phyloP scores from a whole-genome alignment of 2,329 filamentous ascomycete genomes.

The Claviceps pazoutovae region DNA sequence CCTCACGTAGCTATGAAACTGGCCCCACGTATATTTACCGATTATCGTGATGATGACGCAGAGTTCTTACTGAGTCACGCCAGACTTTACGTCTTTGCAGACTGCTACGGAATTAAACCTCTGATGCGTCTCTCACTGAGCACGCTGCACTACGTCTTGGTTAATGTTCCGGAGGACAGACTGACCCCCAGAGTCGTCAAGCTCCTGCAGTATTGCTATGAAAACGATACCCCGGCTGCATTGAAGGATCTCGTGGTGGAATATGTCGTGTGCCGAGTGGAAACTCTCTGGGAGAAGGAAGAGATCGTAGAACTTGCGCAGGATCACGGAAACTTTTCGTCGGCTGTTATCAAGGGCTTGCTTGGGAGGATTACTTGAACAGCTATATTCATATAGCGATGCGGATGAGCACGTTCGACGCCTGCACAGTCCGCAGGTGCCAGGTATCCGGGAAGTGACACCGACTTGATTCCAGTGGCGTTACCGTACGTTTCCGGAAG shows the following conservation, averaged over 20 bases:
- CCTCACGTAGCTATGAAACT: neutral
- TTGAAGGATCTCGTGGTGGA: neutral
- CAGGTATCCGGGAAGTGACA: neutral
- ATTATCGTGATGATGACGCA: neutral
- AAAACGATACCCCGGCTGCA: neutral
- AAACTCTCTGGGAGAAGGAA: neutral
- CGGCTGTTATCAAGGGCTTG: neutral
- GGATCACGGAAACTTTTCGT: neutral
- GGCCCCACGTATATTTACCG: neutral
- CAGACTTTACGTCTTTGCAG: neutral
- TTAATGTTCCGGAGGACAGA: neutral
- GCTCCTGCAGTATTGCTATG: neutral
- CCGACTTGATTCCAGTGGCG: no score
- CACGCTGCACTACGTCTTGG: neutral
- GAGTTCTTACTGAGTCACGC: neutral
- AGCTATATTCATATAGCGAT: neutral
- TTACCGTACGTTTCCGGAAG: no score
- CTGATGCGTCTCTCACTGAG: neutral
- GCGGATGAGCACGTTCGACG: neutral
- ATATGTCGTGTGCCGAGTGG: neutral
- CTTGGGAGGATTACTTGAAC: neutral
- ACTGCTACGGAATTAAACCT: neutral
- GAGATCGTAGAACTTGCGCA: neutral
- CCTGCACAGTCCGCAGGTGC: neutral
- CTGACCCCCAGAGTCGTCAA: neutral